phyloP scores from a whole-genome alignment of 2,329 filamentous ascomycete species.

The Tolypocladium endophyticum region DNA sequence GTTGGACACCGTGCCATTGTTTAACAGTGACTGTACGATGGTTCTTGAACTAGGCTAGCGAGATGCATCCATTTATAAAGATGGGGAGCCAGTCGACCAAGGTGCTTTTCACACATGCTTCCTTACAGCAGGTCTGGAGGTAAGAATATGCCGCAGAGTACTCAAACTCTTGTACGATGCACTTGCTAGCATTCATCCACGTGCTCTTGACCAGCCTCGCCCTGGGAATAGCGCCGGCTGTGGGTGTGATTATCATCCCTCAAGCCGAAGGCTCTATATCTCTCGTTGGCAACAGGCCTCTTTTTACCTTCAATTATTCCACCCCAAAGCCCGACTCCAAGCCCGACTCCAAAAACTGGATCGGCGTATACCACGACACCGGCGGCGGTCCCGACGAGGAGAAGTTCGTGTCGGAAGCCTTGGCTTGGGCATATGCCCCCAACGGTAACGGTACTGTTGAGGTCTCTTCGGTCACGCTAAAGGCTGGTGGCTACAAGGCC shows the following conservation, averaged over 20 bases:
- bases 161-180: background rate
- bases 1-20: no score
- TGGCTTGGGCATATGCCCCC: slow-evolving; percentile 24
- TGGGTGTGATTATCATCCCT: background rate
- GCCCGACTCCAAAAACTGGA: slow-evolving; percentile 23
- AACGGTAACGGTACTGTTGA: slow-evolving; percentile 14
- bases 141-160: background rate
- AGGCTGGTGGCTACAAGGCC: slow-evolving; percentile 21
- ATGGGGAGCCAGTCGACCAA: background rate
- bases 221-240: background rate
- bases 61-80: background rate
- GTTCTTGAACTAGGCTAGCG: no score
- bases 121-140: no score
- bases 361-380: slow-evolving; percentile 21
- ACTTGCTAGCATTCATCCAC: background rate
- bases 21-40: no score
- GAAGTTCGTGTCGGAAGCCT: slow-evolving; percentile 13
- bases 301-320: slow-evolving; percentile 24
- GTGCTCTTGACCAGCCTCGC: background rate
- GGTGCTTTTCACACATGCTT: no score
- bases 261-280: slow-evolving; percentile 4
- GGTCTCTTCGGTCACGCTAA: slow-evolving; percentile 13
- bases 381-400: slow-evolving; percentile 24
- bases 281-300: slow-evolving; percentile 3
- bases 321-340: slow-evolving; percentile 13